Evolutionary conservation across 495 filamentous ascomycete species (phyloP), one percentile per base, ranked within the genome.

Genomic region (Penicillium argentinense): DNA sequence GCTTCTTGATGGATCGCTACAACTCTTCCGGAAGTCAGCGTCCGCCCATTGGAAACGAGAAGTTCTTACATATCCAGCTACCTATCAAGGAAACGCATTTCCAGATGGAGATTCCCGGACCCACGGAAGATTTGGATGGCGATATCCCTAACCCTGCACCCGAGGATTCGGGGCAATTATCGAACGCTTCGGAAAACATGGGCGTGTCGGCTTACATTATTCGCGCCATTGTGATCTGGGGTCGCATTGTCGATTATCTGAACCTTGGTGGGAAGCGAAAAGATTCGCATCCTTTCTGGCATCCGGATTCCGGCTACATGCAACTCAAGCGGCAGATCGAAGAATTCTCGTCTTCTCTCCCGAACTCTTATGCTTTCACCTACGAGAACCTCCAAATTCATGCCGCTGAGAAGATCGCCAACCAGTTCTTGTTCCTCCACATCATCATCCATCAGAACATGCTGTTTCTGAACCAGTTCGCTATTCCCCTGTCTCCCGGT

Each of bases 1-100:
- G 91, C 62, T 96, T 92, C 57, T 60, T 95, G 49, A 96, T 98
- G 93, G 93, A 98, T 64, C 83, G 92, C 0, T 97, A 96, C 68
- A 97, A 91, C 66, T 95, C 92, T 3, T 96, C 91, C 3, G 93
- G 93, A 11, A 96, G 91, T 21, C 91, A 96, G 56, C 80, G 93
- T 41, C 93, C 93, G 39, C 86, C 87, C n/a, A 92, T 95, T 57
- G 87, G 91, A 25, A 84, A 88, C 53, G 91, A 97, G 64, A 87
- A 88, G 45, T 87, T 86, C 42, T 76, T 98, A 40, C 87, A 91
- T 56, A 86, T 96, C 9, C 92, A 92, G 57, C 75, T 98, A 28
- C 93, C 93, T 0, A 88, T 95, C 46, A 89, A 88, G 55, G 93
- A 98, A 68, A 80, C 84, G 39, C 85, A 89, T 47, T 96, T 95